Base-by-base conservation (phyloP, 495 filamentous ascomycete species). In the Penicillium egyptiacum region DNA sequence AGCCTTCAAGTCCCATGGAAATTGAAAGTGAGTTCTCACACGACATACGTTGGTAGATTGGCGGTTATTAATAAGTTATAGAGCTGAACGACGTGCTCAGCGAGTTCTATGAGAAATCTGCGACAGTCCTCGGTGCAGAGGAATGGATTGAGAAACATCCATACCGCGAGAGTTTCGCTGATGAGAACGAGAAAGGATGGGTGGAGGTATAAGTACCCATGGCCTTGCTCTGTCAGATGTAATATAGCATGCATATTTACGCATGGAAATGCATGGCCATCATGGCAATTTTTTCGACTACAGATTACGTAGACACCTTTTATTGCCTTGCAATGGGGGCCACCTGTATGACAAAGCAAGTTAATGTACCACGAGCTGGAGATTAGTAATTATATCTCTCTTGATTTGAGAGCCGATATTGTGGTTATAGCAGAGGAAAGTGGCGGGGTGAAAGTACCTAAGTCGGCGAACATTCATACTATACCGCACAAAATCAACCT, bases 131-230 rank as follows among this genome's bases (percentile, higher is more conserved):
- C 8, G 42, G 43, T 5, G 53, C 53, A 23, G 31, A 55, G 22
- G 53, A 55, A 40, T 55, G 53, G 53, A 55, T 55, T 30, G 43
- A 55, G 22, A 47, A 46, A 9, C 19, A 55, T 39, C 53, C 53
- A 9, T 55, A 55, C 43, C 41, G 22, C 14, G 42, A 46, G n/a
- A 55, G 53, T 6, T 39, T 55, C 35, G 20, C 53, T 23, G 53
- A 55, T 8, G 31, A 30, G 20, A 55, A 55, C 37, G 53, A 55
- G 53, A 20, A 55, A 3, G 53, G 5, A 3, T 55, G 53, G 53
- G 47, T 55, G 53, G 23, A 55, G 22, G 41, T n/a, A 0, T 55
- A 55, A 16, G 35, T 40, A 10, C 11, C 14, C 1, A 10, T 17
- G 8, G 4, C 26, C 45, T 12, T 31, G 28, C 1, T 31, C n/a